Evolutionary conservation across 2,329 filamentous ascomycete species (phyloP), one percentile per base, ranked within the genome.

Genomic region (Bipolaris cookei): DNA sequence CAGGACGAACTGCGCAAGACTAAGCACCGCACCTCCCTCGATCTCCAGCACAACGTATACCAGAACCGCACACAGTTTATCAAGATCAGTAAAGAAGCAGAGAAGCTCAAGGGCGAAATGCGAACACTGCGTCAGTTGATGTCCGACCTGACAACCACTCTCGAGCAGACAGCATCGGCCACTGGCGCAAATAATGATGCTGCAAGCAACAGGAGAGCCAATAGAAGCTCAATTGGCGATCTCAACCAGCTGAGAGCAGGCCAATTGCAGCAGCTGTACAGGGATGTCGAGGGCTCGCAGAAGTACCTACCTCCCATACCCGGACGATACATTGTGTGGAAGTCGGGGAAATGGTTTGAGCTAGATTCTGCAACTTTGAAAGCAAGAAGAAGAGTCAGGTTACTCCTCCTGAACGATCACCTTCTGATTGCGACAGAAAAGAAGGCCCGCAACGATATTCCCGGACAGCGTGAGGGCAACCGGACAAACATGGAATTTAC

Each of bases 31-130:
- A 92, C 92, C 7, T 89, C 90, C 4, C 84, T 87, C 46, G 93
- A 98, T 67, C 82, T 99, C 20, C 94, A 98, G 77, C 91, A 96
- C 72, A 98, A 93, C 77, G 90, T 99, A 48, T 94, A 96, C 78
- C 93, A 97, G 76, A 99, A 99, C 77, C 88, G 95, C 46, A 96
- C 92, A 0, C 95, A 98, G 71, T 99, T 99, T 73, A 98, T 99
- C 82, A 96, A 96, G 78, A 98, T 99, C 77, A 97, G 93, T 75
- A 97, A 98, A 78, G 95, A 99, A 79, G 95, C 96, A 1, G 95
- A 99, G 78, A 97, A 97, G 80, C 86, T 99, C 56, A 98, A 98
- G 79, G 87, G 87, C 53, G 95, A 99, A 76, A 98, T 99, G 95
- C 87, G 91, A 50, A 91, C 91, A 6, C 84, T 99, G 30, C 87